Conservation (phyloP, 345 rosid genomes). For the Eucalyptus tenuipes region DNA sequence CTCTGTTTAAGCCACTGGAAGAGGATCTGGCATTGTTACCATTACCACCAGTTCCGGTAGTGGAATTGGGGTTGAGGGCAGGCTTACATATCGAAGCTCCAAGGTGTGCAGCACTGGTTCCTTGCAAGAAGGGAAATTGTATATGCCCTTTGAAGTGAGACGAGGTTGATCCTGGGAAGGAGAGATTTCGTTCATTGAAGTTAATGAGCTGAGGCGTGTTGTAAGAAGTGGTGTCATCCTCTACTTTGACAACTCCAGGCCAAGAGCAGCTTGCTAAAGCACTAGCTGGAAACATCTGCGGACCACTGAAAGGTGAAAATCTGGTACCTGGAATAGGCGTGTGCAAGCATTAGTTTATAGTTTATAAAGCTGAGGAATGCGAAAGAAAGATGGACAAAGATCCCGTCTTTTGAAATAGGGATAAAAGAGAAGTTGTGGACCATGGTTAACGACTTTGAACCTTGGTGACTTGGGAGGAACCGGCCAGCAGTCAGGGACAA, state of each 20-base stretch:
- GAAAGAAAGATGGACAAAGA: not conserved
- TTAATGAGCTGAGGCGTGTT: conserved; percentile 8
- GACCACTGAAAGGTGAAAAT: conserved; percentile 24
- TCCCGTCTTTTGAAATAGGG: no score
- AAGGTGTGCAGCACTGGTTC: conserved; percentile 3
- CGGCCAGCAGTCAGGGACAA: conserved; percentile 22
- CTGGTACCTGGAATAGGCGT: conserved; percentile 22
- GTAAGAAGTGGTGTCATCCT: conserved; percentile 11
- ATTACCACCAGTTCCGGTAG: not conserved
- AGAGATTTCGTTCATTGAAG: conserved; percentile 15
- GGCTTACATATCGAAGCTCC: conserved; percentile 19
- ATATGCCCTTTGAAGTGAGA: conserved; percentile 13
- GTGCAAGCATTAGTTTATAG: not conserved
- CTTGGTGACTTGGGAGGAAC: conserved; percentile 29
- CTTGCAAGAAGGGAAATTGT: conserved; percentile 32
- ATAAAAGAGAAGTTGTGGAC: not conserved
- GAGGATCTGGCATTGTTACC: conserved; percentile 24
- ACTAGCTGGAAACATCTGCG: conserved; percentile 20
- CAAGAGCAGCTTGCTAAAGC: conserved; percentile 17
- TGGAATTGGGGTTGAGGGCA: conserved; percentile 4
- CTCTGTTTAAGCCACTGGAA: conserved; percentile 9
- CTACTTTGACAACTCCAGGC: conserved; percentile 22
- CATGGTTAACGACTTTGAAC: conserved; percentile 8
- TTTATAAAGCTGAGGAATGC: not conserved
- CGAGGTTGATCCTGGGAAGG: conserved; percentile 17